These are phyloP conservation scores for Trichoderma sp. DNA, from an alignment of 2,329 filamentous ascomycete genomes.

Conservation along the genomic window DNA sequence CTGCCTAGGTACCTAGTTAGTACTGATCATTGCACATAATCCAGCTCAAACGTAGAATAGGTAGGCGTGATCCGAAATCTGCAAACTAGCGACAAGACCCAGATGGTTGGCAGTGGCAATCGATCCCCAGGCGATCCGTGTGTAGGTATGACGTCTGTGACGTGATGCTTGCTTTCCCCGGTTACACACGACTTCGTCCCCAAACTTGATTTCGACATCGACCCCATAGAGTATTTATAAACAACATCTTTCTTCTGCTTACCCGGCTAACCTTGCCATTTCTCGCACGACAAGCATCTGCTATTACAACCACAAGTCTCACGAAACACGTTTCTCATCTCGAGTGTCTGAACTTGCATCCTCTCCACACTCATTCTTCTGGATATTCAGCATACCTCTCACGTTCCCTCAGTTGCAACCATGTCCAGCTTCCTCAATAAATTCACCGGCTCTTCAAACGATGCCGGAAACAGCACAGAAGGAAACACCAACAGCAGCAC, in stretches of 20 bases:
- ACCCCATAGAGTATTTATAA: not conserved
- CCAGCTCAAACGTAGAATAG: not conserved
- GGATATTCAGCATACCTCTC: not conserved
- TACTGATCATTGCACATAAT: too few relatives aligned
- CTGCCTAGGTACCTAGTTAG: not conserved
- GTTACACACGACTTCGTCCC: not conserved
- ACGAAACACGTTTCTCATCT: too few relatives aligned
- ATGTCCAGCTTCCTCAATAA: constrained; percentile 30
- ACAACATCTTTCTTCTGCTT: not conserved
- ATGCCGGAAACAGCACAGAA: not conserved
- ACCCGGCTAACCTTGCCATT: too few relatives aligned
- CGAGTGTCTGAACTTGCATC: too few relatives aligned
- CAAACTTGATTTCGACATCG: not conserved
- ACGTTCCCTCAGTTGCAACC: not conserved
- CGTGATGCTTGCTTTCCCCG: constrained; percentile 1
- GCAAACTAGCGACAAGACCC: not conserved
- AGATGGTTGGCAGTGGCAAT: constrained; percentile 6
- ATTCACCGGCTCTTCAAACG: not conserved
- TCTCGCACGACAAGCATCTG: too few relatives aligned
- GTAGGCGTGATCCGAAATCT: not conserved
- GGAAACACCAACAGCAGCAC: constrained; percentile 35
- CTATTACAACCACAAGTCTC: too few relatives aligned
- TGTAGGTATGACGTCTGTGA: constrained; percentile 20
- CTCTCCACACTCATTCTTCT: too few relatives aligned
- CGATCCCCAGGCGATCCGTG: not conserved